Percentiles rank a stretch among this genome's conserved stretches.
These are phyloP conservation scores for Vaccinium myrtillus DNA, from an alignment of 148 eudicot genomes.

Conservation along the genomic window DNA sequence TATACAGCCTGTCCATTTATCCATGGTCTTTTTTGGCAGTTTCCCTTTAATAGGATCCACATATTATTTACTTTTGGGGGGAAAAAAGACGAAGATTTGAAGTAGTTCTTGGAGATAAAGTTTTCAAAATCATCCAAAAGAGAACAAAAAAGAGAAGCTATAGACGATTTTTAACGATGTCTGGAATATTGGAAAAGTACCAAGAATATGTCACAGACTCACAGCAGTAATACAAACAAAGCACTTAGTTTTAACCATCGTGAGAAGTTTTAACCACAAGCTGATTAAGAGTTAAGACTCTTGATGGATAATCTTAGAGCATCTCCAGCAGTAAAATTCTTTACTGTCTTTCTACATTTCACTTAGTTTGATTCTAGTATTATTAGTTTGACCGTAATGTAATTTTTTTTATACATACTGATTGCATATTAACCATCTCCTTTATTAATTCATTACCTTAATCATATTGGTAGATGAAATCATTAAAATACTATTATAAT, in stretches of 20 bases:
- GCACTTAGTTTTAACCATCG: background rate
- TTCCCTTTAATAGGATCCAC: background rate
- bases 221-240: background rate
- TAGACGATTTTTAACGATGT: background rate
- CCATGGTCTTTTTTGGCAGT: background rate
- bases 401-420: too few relatives aligned
- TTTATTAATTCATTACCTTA: too few relatives aligned
- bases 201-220: background rate
- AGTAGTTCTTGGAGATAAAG: background rate
- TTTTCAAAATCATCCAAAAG: background rate
- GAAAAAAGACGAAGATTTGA: background rate
- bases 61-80: background rate
- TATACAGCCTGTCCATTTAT: background rate
- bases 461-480: too few relatives aligned
- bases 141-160: background rate
- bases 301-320: background rate
- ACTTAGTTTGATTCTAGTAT: too few relatives aligned
- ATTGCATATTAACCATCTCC: too few relatives aligned
- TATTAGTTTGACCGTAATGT: too few relatives aligned
- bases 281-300: background rate
- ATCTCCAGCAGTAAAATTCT: background rate
- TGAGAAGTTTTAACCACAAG: background rate
- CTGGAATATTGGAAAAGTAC: background rate
- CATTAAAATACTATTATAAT: too few relatives aligned
- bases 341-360: too few relatives aligned